A percentile compares a stretch with the other conserved stretches of the same genome.
phyloP scores from a whole-genome alignment of 106 monocot species.

The Phalaenopsis equestris region DNA sequence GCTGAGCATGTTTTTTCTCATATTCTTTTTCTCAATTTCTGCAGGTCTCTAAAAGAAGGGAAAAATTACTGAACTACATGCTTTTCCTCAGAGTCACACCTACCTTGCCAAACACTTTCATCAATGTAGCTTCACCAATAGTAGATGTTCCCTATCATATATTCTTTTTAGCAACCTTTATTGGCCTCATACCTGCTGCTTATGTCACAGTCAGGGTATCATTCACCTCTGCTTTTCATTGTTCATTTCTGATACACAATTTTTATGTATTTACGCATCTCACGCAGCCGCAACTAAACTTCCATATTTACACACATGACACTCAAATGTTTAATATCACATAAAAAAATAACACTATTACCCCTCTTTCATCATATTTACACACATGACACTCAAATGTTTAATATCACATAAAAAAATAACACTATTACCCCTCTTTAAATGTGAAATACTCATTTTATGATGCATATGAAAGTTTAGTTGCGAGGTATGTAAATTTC shows the following conservation, averaged over 20 bases:
- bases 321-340: no score
- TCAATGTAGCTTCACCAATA: conserved; percentile 89
- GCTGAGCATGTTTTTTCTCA: background rate
- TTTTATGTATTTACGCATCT: no score
- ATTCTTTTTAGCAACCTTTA: conserved; percentile 67
- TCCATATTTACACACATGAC: background rate
- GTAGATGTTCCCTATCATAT: conserved; percentile 82
- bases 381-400: background rate
- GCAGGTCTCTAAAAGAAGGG: conserved; percentile 84
- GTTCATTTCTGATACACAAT: background rate
- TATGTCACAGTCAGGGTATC: conserved; percentile 94
- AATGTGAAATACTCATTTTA: no score
- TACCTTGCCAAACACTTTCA: conserved; percentile 93
- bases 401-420: no score
- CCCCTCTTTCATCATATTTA: background rate
- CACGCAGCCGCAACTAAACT: no score
- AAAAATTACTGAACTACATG: conserved; percentile 93
- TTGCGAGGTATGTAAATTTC: no score
- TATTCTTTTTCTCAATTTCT: conserved; percentile 6
- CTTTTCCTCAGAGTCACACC: conserved; percentile 96
- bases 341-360: no score
- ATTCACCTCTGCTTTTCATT: background rate
- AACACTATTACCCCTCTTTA: no score
- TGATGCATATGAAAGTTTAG: no score
- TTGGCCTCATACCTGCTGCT: conserved; percentile 89